phyloP scores from a whole-genome alignment of 495 filamentous ascomycete genomes.

The Immersiella caudata region DNA sequence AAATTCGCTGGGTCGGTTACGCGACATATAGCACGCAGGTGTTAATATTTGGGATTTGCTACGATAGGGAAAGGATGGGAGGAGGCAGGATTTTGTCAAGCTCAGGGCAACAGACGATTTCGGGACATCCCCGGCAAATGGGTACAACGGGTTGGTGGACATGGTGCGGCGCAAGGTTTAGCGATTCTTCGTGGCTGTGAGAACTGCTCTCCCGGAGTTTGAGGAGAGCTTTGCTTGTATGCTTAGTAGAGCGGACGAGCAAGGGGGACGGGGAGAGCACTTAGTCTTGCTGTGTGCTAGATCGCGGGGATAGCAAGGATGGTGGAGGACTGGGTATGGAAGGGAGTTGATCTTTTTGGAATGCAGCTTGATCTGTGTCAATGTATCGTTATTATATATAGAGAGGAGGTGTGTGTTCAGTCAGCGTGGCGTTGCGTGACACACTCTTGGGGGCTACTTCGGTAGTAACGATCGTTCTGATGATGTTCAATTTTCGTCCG shows the following conservation, averaged over 20 bases:
- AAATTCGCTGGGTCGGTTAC: neutral
- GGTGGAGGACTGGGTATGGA: neutral
- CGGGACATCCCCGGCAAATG: neutral
- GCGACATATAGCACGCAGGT: neutral
- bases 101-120: neutral
- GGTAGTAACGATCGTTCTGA: neutral
- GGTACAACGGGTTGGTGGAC: neutral
- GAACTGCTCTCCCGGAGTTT: neutral
- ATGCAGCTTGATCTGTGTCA: neutral
- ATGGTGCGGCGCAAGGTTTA: neutral
- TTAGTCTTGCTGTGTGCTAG: neutral
- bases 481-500: neutral
- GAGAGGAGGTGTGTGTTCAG: neutral
- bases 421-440: neutral
- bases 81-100: neutral
- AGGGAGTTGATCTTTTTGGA: neutral
- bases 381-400: neutral
- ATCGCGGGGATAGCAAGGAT: neutral
- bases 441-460: neutral
- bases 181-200: neutral
- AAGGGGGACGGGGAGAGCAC: neutral
- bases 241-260: too few species aligned
- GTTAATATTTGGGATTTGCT: neutral
- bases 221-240: neutral
- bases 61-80: neutral